Percentiles rank a stretch among this genome's conserved stretches.
Evolutionary conservation across 2,329 filamentous ascomycete species (phyloP).

Genomic region (Phaeosphaeriaceae sp.): DNA sequence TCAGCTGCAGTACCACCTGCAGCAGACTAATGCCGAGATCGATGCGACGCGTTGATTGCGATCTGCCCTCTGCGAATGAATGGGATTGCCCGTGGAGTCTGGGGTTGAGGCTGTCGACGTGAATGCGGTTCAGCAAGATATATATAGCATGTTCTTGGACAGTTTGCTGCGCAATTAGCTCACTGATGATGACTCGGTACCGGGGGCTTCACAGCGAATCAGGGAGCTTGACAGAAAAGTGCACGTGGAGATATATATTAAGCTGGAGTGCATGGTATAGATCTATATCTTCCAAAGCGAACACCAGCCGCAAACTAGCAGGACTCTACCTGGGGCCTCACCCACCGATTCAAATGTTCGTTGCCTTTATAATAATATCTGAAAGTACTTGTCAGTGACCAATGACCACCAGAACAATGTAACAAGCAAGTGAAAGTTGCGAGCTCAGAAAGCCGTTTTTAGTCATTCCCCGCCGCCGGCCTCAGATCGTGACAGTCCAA

Average conservation of each 20-base stretch:
- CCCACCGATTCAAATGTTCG: no score
- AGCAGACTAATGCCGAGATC: constrained; percentile 6
- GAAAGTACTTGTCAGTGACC: background rate
- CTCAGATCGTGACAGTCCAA: constrained; percentile 55
- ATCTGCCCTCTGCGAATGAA: background rate
- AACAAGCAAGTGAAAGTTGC: constrained; percentile 15
- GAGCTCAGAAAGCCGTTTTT: constrained; percentile 71
- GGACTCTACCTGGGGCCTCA: no score
- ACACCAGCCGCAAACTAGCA: background rate
- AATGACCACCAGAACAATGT: constrained; percentile 5
- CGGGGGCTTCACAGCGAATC: background rate
- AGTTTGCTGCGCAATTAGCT: background rate
- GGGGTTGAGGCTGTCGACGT: background rate
- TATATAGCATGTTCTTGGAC: background rate
- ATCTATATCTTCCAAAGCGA: background rate
- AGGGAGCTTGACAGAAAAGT: background rate
- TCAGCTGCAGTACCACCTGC: constrained; percentile 24
- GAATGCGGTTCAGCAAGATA: background rate
- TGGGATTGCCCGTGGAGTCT: background rate
- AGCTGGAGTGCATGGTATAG: background rate
- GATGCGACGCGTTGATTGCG: constrained; percentile 4
- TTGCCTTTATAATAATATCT: background rate
- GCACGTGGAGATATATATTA: background rate
- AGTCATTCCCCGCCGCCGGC: constrained; percentile 72
- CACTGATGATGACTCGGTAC: background rate